Conservation (phyloP, 768 basidiomycete genomes). For the Termitomyces sp. region DNA sequence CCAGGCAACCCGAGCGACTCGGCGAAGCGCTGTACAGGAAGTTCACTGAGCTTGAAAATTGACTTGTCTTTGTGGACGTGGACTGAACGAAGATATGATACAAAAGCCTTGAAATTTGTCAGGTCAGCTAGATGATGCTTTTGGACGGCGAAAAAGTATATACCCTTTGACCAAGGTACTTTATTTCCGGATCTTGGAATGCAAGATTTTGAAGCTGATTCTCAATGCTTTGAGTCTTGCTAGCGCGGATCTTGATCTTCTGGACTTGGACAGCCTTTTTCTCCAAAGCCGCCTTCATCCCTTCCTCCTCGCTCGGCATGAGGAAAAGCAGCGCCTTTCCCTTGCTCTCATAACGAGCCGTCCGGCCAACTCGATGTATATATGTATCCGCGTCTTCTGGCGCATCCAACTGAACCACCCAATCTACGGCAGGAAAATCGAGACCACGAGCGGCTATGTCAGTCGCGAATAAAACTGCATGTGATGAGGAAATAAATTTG, state of each 20-base stretch:
- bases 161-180: conserved; percentile 92
- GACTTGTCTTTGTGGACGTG: conserved; percentile 92
- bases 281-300: conserved; percentile 70
- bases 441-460: conserved; percentile 95
- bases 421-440: conserved; percentile 95
- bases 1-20: conserved; percentile 91
- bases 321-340: conserved; percentile 84
- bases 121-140: neutral
- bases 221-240: conserved; percentile 80
- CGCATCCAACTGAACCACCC: conserved; percentile 94
- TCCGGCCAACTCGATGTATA: conserved; percentile 94
- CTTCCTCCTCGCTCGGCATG: conserved; percentile 88
- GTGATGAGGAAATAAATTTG: conserved; percentile 75
- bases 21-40: conserved; percentile 82
- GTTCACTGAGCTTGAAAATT: conserved; percentile 80
- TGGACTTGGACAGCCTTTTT: conserved; percentile 68
- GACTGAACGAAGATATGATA: conserved; percentile 91
- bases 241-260: conserved; percentile 84
- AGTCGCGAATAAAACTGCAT: conserved; percentile 89
- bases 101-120: conserved; percentile 64
- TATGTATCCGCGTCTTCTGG: conserved; percentile 98
- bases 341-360: conserved; percentile 87
- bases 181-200: conserved; percentile 95
- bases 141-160: conserved; percentile 30
- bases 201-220: conserved; percentile 89